Base-by-base conservation (phyloP, 179 eudicot genomes). In the Corrigiola litoralis region DNA sequence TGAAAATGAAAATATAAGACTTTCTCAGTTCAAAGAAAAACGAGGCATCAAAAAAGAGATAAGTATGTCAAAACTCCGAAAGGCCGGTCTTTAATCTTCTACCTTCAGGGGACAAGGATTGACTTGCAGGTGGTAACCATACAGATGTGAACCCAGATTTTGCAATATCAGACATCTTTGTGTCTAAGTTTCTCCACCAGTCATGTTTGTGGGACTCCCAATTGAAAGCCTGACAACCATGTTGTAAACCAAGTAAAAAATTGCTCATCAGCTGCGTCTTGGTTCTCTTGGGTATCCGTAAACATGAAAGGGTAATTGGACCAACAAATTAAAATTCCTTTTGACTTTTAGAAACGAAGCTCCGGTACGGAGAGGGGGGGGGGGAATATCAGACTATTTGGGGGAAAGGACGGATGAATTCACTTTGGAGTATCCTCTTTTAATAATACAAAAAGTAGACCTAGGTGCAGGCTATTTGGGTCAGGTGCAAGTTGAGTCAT, bases 131-230 rank as follows among this genome's bases (percentile, higher is more conserved):
- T 64, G 98, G 98, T 71, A 92, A 73, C 98, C 98, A 92, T 38
- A 76, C 87, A 18, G 92, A 85, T 51, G 98, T 89, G 74, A 92
- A 89, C 41, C 98, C 98, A 70, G 95, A 81, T 51, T 84, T 80
- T 47, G 96, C 87, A 21, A 92, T 89, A 74, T 89, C 96, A 45
- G 85, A 79, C 60, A 85, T 79, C 78, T 82, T 89, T 57, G 38
- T 62, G 54, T 84, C 96, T 45, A 92, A 75, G 55, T 84, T 85
- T 67, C 68, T 78, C 98, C 98, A 92, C 98, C 98, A 92, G 69
- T 81, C 80, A 77, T 79, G 72, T 84, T 92, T 92, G 67, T 84
- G 90, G 42, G 98, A 85, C 76, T 92, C 98, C 98, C 98, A 92
- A 72, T 89, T 89, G 76, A 87, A 92, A 68, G 92, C 92, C 98